Conservation (phyloP, 768 basidiomycete genomes). For the Candolleomyces aberdarensis region DNA sequence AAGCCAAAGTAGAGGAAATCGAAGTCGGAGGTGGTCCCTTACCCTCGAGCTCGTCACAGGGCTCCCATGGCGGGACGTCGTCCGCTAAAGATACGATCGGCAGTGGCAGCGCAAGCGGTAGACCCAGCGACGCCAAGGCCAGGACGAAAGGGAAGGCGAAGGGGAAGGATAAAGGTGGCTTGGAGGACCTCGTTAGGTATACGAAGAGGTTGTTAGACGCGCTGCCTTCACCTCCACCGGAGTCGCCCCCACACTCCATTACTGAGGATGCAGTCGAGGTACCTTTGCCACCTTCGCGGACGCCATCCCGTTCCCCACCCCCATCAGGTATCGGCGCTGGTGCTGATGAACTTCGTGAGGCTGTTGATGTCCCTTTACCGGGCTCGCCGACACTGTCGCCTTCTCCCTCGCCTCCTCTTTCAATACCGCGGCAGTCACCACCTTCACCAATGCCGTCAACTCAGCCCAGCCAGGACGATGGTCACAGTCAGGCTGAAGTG, state of each 20-base stretch:
- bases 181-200: slow-evolving; percentile 51
- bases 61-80: background rate
- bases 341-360: too few species aligned
- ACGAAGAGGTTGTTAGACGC: slow-evolving; percentile 48
- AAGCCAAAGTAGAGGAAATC: slow-evolving; percentile 38
- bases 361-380: background rate
- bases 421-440: background rate
- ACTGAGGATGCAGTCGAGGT: background rate
- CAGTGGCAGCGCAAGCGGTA: too few species aligned
- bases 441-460: background rate
- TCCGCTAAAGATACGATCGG: background rate
- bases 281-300: background rate
- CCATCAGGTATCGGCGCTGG: too few species aligned
- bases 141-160: slow-evolving; percentile 13
- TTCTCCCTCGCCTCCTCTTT: background rate
- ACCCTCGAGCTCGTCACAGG: background rate
- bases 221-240: slow-evolving; percentile 27
- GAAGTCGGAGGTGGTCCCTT: background rate
- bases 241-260: background rate
- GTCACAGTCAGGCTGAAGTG: too few species aligned
- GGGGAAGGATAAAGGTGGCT: slow-evolving; percentile 12
- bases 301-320: background rate
- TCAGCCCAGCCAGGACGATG: background rate
- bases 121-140: background rate
- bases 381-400: background rate